Evolutionary conservation across 176 grass and related monocot species (phyloP), one percentile per base, ranked within the genome.

Genomic region (Echinochloa phyllopogon): DNA sequence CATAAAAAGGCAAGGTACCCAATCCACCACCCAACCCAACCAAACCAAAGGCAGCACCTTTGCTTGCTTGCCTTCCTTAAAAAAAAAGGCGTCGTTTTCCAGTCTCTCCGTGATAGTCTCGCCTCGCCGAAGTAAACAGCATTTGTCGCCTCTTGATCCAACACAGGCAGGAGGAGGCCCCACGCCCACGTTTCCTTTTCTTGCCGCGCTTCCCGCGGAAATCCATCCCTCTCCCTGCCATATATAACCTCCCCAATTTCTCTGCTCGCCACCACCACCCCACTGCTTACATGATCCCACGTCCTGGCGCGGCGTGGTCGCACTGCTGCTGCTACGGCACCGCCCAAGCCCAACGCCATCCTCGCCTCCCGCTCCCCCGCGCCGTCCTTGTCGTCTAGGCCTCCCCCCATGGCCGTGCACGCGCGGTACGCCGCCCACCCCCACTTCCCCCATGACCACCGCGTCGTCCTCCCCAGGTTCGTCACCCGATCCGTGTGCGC

Each of bases 391-490:
- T 15, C 2, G 47, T 25, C 13, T 18, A 12, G 37, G 63, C 51
- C 72, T 38, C 8, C 33, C 8, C 45, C 4, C 18, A 92, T 92
- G 91, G 87, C 84, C 47, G 87, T 89, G 80, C 84, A 81, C 73
- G 87, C 91, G 36, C 78, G 82, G 65, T 74, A 76, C 75, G 39
- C 36, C 72, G 45, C 83, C 77, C 45, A 74, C 69, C 53, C 75
- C 70, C n/a, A n/a, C n/a, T 84, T 77, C 84, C 66, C 70, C 76
- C 75, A 85, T 21, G 91, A 87, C 81, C 74, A 66, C 53, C 60
- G 91, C 78, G 52, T 51, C 83, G 64, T 80, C 68, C n/a, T 13
- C 53, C 21, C n/a, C 6, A 84, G 64, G 44, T 84, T 51, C 50
- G 74, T 64, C 52, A 16, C 51, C 24, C 69, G 3, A 48, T 48